Conservation (phyloP, 192 early-diverging fungal genomes). For the Entomortierella beljakovae region DNA sequence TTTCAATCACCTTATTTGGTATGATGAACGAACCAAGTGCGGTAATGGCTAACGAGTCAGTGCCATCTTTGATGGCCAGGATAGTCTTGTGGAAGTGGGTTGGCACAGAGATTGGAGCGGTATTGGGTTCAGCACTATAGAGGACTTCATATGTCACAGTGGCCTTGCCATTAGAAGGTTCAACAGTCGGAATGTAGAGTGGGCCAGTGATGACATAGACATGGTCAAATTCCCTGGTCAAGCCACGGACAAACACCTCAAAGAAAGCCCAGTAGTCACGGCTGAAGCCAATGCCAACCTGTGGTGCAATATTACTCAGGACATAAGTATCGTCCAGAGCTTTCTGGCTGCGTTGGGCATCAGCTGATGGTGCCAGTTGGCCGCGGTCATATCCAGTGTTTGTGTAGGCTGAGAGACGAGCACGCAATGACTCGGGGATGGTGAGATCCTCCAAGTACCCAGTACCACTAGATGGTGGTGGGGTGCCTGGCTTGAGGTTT, state of each 20-base stretch:
- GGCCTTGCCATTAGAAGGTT: slow-evolving; percentile 71
- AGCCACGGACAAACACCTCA: slow-evolving; percentile 80
- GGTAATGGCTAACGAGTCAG: no score
- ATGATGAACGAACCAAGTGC: no score
- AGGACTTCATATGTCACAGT: slow-evolving; percentile 91
- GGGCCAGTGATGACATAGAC: slow-evolving; percentile 92
- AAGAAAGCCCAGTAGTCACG: slow-evolving; percentile 93
- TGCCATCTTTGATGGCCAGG: no score
- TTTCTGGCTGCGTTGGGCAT: slow-evolving; percentile 75
- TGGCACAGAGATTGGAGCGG: slow-evolving; percentile 91
- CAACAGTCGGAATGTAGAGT: slow-evolving; percentile 82
- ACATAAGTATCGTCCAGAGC: slow-evolving; percentile 91
- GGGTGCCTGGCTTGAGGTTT: no score
- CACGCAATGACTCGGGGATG: slow-evolving; percentile 80
- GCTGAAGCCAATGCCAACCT: slow-evolving; percentile 90
- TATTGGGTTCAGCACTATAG: slow-evolving; percentile 84
- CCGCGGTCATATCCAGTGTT: slow-evolving; percentile 89
- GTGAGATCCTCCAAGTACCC: slow-evolving; percentile 78
- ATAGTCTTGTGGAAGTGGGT: slow-evolving; percentile 96
- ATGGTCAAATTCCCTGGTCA: slow-evolving; percentile 79
- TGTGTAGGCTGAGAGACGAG: slow-evolving; percentile 83
- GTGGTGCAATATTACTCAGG: slow-evolving; percentile 82
- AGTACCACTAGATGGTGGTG: no score
- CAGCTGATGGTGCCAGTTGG: slow-evolving; percentile 92
- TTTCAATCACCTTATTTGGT: no score